Evolutionary conservation across 805 yeast species (phyloP), one percentile per base, ranked within the genome.

Genomic region (Sugiyamaella lignohabitans): DNA sequence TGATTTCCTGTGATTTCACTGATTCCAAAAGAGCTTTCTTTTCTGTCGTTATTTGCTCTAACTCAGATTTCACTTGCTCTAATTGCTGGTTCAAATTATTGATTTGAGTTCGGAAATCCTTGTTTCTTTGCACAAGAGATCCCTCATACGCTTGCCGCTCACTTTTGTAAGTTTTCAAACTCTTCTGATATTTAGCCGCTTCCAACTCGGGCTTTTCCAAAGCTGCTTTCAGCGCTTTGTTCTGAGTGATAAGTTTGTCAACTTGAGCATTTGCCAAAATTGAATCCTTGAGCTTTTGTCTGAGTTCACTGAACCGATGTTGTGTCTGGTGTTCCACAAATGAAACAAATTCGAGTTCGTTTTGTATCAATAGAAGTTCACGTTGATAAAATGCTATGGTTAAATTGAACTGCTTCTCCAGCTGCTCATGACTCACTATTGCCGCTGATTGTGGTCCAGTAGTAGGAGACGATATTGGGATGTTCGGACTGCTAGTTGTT

Each of bases 291-390:
- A 61, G 57, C 29, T 66, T 61, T 40, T 64, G 61, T 36, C 62
- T 65, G 45, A 70, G 55, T 21, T 62, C 56, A 17, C 61, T 56
- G n/a, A 63, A 57, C 4, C 68, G 59, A 27, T 62, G 65, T 53
- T 73, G 72, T 46, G 67, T 69, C 49, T 76, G 66, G 43, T 73
- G 68, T 42, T 74, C 75, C 54, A 78, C 57, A 59, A 76, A 80
- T 42, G 72, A 69, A 2, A 77, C 67, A 54, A 82, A 82, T 42
- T 79, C 82, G 34, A 79, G 64, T 57, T 82, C 87, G 59, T 82
- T 82, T 43, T 72, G 72, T 48, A 71, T 55, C 32, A 81, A 65
- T 46, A 81, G 59, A 14, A 80, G 63, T 55, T 82, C 86, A 47
- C 86, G 66, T 46, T 76, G 76, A 49, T 75, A 79, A 53, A 71